Evolutionary conservation across 2,329 filamentous ascomycete genomes (phyloP), one percentile per base, ranked within the genome.

Genomic region (Phaeophleospora eucalypticola): DNA sequence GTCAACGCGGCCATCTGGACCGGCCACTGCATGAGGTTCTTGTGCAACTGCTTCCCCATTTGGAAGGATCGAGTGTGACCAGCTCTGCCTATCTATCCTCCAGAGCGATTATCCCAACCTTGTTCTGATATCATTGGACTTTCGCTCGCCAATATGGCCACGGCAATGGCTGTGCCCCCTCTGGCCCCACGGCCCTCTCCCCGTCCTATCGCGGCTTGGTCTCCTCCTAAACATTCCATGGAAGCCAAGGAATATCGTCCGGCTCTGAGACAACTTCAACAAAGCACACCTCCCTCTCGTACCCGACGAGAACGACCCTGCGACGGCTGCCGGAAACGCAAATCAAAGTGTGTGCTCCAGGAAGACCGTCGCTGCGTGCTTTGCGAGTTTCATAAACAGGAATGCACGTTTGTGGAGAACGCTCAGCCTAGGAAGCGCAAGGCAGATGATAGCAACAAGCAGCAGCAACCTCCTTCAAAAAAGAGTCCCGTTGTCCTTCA

Each of bases 391-490:
- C 83, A 84, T 68, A 84, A 83, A 60, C 80, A 87, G 63, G 83
- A 88, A 58, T 93, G 87, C 69, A 90, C 87, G 36, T 82, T 90
- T 65, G 76, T 83, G 41, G 82, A 84, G 56, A 88, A 85, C 66
- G 87, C 87, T 18, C 82, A 83, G 62, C 83, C 85, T 47, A 80
- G 87, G 59, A 93, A 93, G 74, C 79, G 88, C 65, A 91, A 90
- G 73, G 71, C 87, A 53, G 81, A 84, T 61, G 79, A 83, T 59
- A 71, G 75, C 50, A 39, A 50, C 21, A 54, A 52, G 17, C 18
- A 17, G 37, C 54, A 58, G 12, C 45, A 38, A 16, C 43, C 55
- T 21, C 46, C 55, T 9, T 43, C 53, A 43, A 65, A 65, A 53
- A 58, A 48, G 40, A 53, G 49, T 38, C 48, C 58, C 19, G 19